Conservation (phyloP, 2,329 filamentous ascomycete species). For the Fusarium ramigenum region DNA sequence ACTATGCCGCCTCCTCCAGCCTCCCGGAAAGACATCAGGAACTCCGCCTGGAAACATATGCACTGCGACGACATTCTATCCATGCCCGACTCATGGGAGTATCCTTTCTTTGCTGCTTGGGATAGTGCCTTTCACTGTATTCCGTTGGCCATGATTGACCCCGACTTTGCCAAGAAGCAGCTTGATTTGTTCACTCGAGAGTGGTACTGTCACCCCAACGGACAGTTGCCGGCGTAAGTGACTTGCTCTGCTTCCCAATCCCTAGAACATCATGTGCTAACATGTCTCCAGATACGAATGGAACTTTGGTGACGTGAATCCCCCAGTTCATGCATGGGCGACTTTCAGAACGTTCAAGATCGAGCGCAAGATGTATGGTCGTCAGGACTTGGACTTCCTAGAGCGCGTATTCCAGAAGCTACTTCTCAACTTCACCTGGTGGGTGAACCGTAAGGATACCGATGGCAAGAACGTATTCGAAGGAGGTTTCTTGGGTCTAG, state of each 20-base stretch:
- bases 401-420: slow-evolving; percentile 97
- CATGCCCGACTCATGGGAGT: slow-evolving; percentile 99
- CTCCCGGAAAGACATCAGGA: slow-evolving; percentile 81
- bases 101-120: slow-evolving; percentile 98
- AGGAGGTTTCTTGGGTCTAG: slow-evolving; percentile 91
- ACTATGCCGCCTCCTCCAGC: slow-evolving; percentile 86
- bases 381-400: slow-evolving; percentile 93
- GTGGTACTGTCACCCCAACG: slow-evolving; percentile 99
- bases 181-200: slow-evolving; percentile 94
- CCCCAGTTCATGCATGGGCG: slow-evolving; percentile 95
- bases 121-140: slow-evolving; percentile 98
- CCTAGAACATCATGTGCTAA: slow-evolving; percentile 15
- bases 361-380: slow-evolving; percentile 95
- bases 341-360: slow-evolving; percentile 98
- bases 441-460: slow-evolving; percentile 95
- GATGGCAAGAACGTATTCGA: slow-evolving; percentile 98
- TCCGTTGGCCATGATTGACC: slow-evolving; percentile 94
- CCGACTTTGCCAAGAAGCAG: slow-evolving; percentile 98
- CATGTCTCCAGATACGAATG: slow-evolving; percentile 73
- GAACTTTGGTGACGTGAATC: slow-evolving; percentile 98
- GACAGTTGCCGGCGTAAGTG: slow-evolving; percentile 85
- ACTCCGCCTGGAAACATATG: slow-evolving; percentile 93
- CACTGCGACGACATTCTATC: slow-evolving; percentile 94
- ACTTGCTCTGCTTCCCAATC: no score
- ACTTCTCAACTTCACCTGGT: slow-evolving; percentile 97